Conservation (phyloP, 306 rosid genomes). For the Vigna reflexopilosa region DNA sequence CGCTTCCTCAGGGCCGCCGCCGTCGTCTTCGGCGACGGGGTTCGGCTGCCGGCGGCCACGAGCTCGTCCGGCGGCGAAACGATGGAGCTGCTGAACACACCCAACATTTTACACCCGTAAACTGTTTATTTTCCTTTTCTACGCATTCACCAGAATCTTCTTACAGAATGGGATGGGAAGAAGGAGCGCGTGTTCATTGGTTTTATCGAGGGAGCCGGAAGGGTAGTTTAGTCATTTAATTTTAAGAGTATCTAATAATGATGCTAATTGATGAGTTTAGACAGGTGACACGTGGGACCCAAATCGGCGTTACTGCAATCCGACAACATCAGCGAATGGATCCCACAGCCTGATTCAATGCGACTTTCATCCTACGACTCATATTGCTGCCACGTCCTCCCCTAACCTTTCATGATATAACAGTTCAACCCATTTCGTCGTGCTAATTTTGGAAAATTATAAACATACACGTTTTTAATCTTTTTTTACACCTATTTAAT, state of each 20-base stretch:
- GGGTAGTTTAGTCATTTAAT: constrained; percentile 49
- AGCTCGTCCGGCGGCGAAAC: constrained; percentile 92
- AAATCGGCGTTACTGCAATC: background rate
- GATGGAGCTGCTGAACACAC: constrained; percentile 81
- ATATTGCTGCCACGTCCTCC: background rate
- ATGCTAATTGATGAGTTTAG: background rate
- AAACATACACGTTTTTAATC: too few relatives aligned
- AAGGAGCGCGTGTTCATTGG: background rate
- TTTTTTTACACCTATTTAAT: too few relatives aligned
- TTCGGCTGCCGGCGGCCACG: constrained; percentile 86
- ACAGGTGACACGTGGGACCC: constrained; percentile 35
- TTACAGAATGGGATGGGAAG: constrained; percentile 23
- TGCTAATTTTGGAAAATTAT: too few relatives aligned
- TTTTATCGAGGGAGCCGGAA: constrained; percentile 44
- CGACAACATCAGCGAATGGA: constrained; percentile 17
- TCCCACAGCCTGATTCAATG: background rate
- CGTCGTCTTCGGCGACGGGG: constrained; percentile 85
- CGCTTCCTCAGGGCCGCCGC: constrained; percentile 67
- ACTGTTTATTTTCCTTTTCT: background rate
- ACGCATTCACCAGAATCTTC: background rate
- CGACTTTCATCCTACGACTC: background rate
- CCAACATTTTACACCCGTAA: constrained; percentile 61
- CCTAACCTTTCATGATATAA: too few relatives aligned
- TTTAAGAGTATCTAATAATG: background rate
- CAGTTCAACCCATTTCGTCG: too few relatives aligned